phyloP scores from a whole-genome alignment of 2,329 filamentous ascomycete species.

The Fusarium beomiforme region DNA sequence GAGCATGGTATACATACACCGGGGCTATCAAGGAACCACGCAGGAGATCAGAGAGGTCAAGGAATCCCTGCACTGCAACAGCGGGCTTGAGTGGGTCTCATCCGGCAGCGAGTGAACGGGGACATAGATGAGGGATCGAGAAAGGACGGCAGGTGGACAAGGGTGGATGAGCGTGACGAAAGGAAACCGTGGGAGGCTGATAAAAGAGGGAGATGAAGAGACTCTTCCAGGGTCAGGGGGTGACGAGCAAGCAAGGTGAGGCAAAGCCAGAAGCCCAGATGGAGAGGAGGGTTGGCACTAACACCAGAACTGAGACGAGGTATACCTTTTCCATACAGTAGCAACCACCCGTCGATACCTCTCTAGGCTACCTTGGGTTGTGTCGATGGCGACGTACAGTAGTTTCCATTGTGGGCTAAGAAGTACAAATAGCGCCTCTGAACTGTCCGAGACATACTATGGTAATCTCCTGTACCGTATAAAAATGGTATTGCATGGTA shows the following conservation, averaged over 20 bases:
- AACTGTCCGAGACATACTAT: slow-evolving; percentile 3
- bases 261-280: slow-evolving; percentile 29
- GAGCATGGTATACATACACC: slow-evolving; percentile 33
- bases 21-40: slow-evolving; percentile 39
- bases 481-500: slow-evolving; percentile 7
- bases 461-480: not conserved
- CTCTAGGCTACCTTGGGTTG: slow-evolving; percentile 7
- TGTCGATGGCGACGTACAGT: slow-evolving; percentile 28
- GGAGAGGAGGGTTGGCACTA: slow-evolving; percentile 41
- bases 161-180: slow-evolving; percentile 14
- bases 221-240: slow-evolving; percentile 29
- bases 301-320: slow-evolving; percentile 24
- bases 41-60: slow-evolving; percentile 40
- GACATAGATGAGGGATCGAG: slow-evolving; percentile 20
- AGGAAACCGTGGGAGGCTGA: slow-evolving; percentile 20
- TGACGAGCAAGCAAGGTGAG: slow-evolving; percentile 25
- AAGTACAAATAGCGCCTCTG: not conserved
- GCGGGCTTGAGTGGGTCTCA: slow-evolving; percentile 40
- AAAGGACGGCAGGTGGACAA: slow-evolving; percentile 12
- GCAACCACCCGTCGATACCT: not conserved
- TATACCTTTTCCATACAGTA: slow-evolving; percentile 13
- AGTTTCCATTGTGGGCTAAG: slow-evolving; percentile 21
- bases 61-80: slow-evolving; percentile 36
- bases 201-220: slow-evolving; percentile 33
- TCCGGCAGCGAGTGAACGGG: slow-evolving; percentile 33